Percentiles rank a stretch among this genome's conserved stretches.
Evolutionary conservation across 805 yeast genomes (phyloP).

Genomic region (Lachancea quebecensis): DNA sequence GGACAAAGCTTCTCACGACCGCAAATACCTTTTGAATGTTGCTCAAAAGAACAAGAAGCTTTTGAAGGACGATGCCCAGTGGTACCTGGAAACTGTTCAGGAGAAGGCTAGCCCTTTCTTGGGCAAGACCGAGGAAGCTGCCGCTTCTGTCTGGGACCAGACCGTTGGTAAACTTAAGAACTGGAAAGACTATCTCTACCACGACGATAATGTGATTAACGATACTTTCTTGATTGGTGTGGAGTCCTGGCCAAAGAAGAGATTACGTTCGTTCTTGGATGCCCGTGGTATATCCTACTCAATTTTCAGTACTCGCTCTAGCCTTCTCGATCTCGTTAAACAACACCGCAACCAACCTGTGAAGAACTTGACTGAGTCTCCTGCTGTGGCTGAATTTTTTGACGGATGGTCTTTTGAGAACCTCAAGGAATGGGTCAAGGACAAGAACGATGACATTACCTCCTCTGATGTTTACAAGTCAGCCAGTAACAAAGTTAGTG

Average conservation of each 20-base stretch:
- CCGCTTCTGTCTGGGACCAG: constrained; percentile 22
- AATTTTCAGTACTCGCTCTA: constrained; percentile 34
- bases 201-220: constrained; percentile 34
- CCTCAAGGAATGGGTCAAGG: constrained; percentile 36
- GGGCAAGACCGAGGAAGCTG: constrained; percentile 30
- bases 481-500: constrained; percentile 14
- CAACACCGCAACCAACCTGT: constrained; percentile 34
- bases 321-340: constrained; percentile 36
- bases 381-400: constrained; percentile 23
- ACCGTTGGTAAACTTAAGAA: constrained; percentile 13
- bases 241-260: constrained; percentile 42
- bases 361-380: constrained; percentile 22
- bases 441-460: constrained; percentile 23
- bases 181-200: constrained; percentile 12
- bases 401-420: constrained; percentile 36
- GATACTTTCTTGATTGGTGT: constrained; percentile 42
- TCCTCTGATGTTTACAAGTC: constrained; percentile 24
- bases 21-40: constrained; percentile 31
- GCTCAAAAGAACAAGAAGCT: constrained; percentile 33
- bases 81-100: constrained; percentile 31
- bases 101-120: constrained; percentile 32
- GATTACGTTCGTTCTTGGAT: constrained; percentile 37
- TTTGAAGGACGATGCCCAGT: constrained; percentile 35
- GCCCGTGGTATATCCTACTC: constrained; percentile 37
- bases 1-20: constrained; percentile 30